Percentiles rank a stretch among this genome's conserved stretches.
phyloP scores from a whole-genome alignment of 192 early-diverging fungal species.

The Diversispora epigaea region DNA sequence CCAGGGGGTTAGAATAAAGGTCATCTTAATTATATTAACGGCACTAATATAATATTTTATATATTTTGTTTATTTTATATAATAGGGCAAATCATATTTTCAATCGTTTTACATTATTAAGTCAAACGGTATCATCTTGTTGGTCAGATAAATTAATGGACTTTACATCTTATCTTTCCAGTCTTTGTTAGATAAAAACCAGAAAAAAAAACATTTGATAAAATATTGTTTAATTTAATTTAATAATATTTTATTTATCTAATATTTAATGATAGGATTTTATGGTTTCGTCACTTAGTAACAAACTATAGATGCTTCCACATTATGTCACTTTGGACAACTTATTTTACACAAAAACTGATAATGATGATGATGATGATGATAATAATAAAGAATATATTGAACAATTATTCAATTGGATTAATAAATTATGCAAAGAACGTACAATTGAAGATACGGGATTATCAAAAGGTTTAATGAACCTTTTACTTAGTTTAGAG shows the following conservation, averaged over 20 bases:
- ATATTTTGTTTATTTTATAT: too few species aligned
- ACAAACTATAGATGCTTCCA: too few species aligned
- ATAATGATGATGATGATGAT: constrained; percentile 35
- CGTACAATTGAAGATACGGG: constrained; percentile 44
- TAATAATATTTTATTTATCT: too few species aligned
- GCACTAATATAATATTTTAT: too few species aligned
- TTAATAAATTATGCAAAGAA: constrained; percentile 43
- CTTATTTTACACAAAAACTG: too few species aligned
- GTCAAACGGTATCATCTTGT: constrained; percentile 17
- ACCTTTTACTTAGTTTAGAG: constrained; percentile 42
- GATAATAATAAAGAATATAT: constrained; percentile 34
- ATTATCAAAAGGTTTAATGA: constrained; percentile 43
- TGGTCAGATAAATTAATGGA: constrained; percentile 38
- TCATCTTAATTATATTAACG: too few species aligned
- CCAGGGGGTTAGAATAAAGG: too few species aligned
- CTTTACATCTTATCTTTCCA: constrained; percentile 19
- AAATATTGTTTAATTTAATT: not conserved
- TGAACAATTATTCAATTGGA: constrained; percentile 43
- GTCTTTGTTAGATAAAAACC: not conserved
- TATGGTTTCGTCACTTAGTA: too few species aligned
- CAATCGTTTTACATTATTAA: constrained; percentile 16
- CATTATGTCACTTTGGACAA: too few species aligned
- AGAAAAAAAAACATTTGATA: not conserved
- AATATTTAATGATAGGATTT: too few species aligned
- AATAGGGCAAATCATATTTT: too few species aligned